Evolutionary conservation across 2,329 filamentous ascomycete species (phyloP), one percentile per base, ranked within the genome.

Genomic region (Fusarium austroafricanum): DNA sequence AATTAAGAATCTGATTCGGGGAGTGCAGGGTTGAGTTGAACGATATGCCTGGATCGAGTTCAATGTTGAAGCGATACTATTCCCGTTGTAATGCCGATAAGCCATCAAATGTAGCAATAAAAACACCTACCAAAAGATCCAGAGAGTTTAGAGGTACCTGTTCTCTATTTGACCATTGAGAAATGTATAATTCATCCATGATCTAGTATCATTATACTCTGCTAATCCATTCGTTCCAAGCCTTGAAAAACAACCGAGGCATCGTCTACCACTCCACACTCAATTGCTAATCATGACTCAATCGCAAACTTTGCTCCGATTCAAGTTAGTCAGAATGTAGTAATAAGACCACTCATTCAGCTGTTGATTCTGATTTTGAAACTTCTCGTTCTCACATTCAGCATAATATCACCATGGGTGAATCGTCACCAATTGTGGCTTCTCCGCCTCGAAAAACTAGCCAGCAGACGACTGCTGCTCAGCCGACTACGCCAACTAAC

Each of bases 1-100:
- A 15, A 90, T 91, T 72, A 91, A 91, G 82, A 84, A 89, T 43
- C 69, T 91, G 70, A 91, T 91, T 71, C 10, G 35, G n/a, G 68
- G 64, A 11, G 60, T 65, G 10, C 29, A 55, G 7, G 59, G 45
- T 28, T 66, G 28, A 65, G 21, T 23, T 23, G 21, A 6, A 23
- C n/a, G n/a, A n/a, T 6, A 23, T 23, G 21, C 6, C 21, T 23
- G 21, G 6, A 23, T 23, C 21, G 21, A 23, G 23, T n/a, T 29
- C 11, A 23, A 38, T 15, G 12, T 29, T 15, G 10, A 12, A 15
- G 11, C 8, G 29, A n/a, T 15, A 33, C 31, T 45, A 58, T 58
- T 31, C 44, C 57, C 53, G 53, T 38, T 6, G 14, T 37, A 45
- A 29, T 38, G 5, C 31, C 57, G 33, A 33, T 31, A 9, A 15